A percentile compares a stretch with the other conserved stretches of the same genome.
These are phyloP conservation scores for Termitomyces sp. DNA, from an alignment of 768 basidiomycete species.

Conservation along the genomic window DNA sequence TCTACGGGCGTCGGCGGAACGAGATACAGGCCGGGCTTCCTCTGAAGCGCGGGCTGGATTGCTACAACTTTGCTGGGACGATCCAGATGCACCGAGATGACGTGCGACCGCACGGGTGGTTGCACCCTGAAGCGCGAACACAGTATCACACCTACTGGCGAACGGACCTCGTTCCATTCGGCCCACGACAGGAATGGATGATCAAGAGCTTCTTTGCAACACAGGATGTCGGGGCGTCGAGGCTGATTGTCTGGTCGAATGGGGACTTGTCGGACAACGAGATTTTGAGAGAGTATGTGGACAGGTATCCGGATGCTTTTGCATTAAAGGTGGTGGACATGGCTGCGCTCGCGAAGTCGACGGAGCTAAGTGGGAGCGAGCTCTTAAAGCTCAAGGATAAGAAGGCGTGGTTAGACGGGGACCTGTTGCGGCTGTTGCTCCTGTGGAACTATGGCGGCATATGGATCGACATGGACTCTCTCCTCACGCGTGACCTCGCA, in stretches of 20 bases:
- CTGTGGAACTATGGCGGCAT: constrained; percentile 90
- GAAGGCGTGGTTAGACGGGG: constrained; percentile 94
- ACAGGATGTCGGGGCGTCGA: constrained; percentile 59
- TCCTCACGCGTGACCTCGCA: constrained; percentile 81
- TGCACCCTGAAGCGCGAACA: constrained; percentile 41
- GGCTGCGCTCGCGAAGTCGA: constrained; percentile 60
- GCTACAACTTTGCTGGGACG: constrained; percentile 89
- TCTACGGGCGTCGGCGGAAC: constrained; percentile 61
- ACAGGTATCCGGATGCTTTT: constrained; percentile 65
- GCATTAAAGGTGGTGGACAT: constrained; percentile 69
- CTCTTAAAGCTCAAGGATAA: constrained; percentile 59
- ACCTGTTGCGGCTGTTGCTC: constrained; percentile 82
- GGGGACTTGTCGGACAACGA: constrained; percentile 57
- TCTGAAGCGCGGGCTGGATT: constrained; percentile 78
- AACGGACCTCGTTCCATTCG: constrained; percentile 78
- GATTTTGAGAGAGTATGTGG: constrained; percentile 56
- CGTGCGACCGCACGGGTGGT: constrained; percentile 10
- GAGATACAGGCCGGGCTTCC: constrained; percentile 79
- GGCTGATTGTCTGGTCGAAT: constrained; percentile 89
- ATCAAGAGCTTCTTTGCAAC: constrained; percentile 94
- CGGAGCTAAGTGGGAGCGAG: constrained; percentile 63
- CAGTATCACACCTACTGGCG: constrained; percentile 95
- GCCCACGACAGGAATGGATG: constrained; percentile 81
- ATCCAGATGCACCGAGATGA: constrained; percentile 35
- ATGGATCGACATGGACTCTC: constrained; percentile 97